Conservation (phyloP, 2,329 filamentous ascomycete species). For the Cytospora piceae region DNA sequence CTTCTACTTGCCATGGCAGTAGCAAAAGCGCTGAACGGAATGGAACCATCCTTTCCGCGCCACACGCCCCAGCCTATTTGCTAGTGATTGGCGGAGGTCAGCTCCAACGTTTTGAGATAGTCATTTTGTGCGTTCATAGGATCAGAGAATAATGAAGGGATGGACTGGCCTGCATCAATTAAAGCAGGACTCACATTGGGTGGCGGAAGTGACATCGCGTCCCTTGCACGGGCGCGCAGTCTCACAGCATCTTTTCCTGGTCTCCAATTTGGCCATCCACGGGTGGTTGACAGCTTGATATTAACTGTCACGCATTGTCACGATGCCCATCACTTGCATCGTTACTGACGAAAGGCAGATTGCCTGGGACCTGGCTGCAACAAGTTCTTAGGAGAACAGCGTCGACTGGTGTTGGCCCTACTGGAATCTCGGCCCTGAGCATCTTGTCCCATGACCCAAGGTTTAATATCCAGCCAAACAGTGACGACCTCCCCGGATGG, state of each 20-base stretch:
- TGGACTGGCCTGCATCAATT: constrained; percentile 10
- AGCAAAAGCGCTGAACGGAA: not conserved
- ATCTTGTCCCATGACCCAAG: constrained; percentile 26
- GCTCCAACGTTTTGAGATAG: constrained; percentile 10
- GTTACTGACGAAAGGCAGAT: not conserved
- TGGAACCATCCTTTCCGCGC: constrained; percentile 7
- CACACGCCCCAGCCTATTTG: constrained; percentile 7
- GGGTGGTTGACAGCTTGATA: constrained; percentile 24
- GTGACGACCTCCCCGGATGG: constrained; percentile 10
- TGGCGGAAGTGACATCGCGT: constrained; percentile 1
- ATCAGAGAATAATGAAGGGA: constrained; percentile 18
- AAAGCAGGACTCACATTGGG: not conserved
- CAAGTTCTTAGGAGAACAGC: not conserved
- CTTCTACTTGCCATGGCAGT: no score
- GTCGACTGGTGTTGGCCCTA: not conserved
- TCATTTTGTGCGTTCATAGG: constrained; percentile 3
- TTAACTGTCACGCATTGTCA: constrained; percentile 21
- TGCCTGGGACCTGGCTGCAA: constrained; percentile 10
- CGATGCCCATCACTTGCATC: constrained; percentile 11
- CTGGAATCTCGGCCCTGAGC: constrained; percentile 28
- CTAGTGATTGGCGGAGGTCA: not conserved
- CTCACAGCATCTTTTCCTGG: not conserved
- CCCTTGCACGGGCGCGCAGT: not conserved
- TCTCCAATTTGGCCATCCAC: not conserved
- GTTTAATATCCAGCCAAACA: constrained; percentile 10